Conservation (phyloP, 257 asterid genomes). For the Striga asiatica region DNA sequence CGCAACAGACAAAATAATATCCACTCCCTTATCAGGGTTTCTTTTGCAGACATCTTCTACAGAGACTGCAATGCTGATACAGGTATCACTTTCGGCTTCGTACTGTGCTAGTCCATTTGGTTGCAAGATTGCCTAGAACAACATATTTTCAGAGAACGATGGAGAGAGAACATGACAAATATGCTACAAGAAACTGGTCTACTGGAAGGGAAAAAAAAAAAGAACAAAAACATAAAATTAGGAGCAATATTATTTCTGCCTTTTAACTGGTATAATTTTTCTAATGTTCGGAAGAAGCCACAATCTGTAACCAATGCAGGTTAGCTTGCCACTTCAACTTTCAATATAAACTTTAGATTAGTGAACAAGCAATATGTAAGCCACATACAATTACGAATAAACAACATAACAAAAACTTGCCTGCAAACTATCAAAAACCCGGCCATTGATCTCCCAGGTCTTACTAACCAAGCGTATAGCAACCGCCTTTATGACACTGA, state of each 20-base stretch:
- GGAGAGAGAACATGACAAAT: not conserved
- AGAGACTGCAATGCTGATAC: slow-evolving; percentile 77
- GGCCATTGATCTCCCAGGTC: slow-evolving; percentile 92
- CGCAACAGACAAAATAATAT: slow-evolving; percentile 82
- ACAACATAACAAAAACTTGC: slow-evolving; percentile 31
- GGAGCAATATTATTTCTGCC: not conserved
- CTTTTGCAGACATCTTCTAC: slow-evolving; percentile 77
- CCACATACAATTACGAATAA: not conserved
- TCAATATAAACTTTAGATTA: not conserved
- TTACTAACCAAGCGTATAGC: slow-evolving; percentile 83
- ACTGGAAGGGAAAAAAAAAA: not conserved
- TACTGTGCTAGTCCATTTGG: slow-evolving; percentile 41
- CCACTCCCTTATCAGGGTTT: slow-evolving; percentile 97
- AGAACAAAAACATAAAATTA: not conserved
- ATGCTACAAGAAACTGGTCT: not conserved
- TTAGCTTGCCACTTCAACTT: not conserved
- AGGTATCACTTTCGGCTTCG: slow-evolving; percentile 46
- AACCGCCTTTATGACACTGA: slow-evolving; percentile 67
- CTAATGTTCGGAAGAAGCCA: not conserved
- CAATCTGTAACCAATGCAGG: not conserved
- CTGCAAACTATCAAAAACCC: slow-evolving; percentile 83
- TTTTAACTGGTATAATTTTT: not conserved
- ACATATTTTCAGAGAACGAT: not conserved
- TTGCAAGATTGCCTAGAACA: slow-evolving; percentile 54
- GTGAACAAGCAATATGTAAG: slow-evolving; percentile 2